Evolutionary conservation across 768 basidiomycete genomes (phyloP), one percentile per base, ranked within the genome.

Genomic region (Lentinula sp.): DNA sequence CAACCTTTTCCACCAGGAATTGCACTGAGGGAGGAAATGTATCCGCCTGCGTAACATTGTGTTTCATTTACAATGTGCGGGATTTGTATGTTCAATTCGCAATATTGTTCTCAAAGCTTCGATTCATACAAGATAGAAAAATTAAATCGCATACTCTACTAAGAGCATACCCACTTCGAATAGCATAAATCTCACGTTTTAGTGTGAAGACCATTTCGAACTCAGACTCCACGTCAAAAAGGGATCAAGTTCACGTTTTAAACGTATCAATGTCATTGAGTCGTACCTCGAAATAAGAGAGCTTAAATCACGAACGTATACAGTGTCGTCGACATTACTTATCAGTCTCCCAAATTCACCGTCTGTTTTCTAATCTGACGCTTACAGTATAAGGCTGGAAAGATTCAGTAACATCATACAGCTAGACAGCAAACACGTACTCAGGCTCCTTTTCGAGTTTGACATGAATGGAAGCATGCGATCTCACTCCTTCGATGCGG

Each of bases 401-500:
- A 13, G 11, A 48, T 18, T 21, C 4, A 23, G 4, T 21, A 10
- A 48, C 2, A 0, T 23, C 21, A 8, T 21, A 9, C 9, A n/a
- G 21, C 10, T n/a, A 48, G 42, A 15, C 11, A 7, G 9, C 8
- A 23, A 23, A n/a, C 34, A 34, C 50, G 23, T 13, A 51, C 55
- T 56, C 23, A 37, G 84, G 80, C 64, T 80, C 76, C 64, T 77
- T 80, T 54, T 76, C 74, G n/a, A 81, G 74, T 60, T 78, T 81
- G 64, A 88, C 84, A 64, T 89, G 89, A 66, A 92, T 88, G 7
- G 88, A 89, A n/a, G 79, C 78, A 68, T 98, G 96, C 67, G 83
- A 90, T 16, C 82, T 76, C 31, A 96, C 84, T 34, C 93, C 94
- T 48, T 89, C 85, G 67, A 97, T 83, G 62, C 97, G 90, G 70